A percentile compares a stretch with the other conserved stretches of the same genome.
phyloP scores from a whole-genome alignment of 169 alveolate genomes.

The Plasmodium relictum region DNA sequence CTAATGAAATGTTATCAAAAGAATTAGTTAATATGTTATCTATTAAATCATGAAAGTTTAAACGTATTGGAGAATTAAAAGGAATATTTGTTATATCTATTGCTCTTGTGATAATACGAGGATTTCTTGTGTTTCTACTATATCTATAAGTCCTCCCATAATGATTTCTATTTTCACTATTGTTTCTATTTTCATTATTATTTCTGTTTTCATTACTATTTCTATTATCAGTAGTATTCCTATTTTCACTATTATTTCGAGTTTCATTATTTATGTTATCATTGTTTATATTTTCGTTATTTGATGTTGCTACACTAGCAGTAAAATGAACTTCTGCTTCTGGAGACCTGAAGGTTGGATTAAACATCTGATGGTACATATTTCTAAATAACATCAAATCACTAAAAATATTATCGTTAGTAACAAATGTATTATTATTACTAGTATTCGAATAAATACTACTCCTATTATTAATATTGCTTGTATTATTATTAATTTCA shows the following conservation, averaged over 20 bases:
- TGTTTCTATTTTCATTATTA: neutral
- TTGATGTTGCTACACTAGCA: slow-evolving; percentile 20
- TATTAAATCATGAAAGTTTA: slow-evolving; percentile 52
- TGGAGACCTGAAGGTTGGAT: slow-evolving; percentile 17
- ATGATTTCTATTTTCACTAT: neutral
- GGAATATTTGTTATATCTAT: slow-evolving; percentile 69
- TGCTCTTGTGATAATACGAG: slow-evolving; percentile 56
- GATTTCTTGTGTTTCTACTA: slow-evolving; percentile 24
- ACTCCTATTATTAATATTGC: neutral
- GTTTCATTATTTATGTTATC: neutral
- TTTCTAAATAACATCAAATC: slow-evolving; percentile 65
- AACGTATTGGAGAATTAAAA: slow-evolving; percentile 34
- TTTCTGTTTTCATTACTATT: neutral
- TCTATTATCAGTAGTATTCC: neutral
- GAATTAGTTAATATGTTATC: slow-evolving; percentile 78
- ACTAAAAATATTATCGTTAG: slow-evolving; percentile 41
- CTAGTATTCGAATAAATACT: slow-evolving; percentile 1
- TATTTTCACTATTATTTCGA: neutral
- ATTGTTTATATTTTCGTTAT: neutral
- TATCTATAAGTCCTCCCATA: neutral
- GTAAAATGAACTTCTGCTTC: slow-evolving; percentile 52
- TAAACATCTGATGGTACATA: slow-evolving; percentile 58
- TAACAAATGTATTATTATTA: too few relatives aligned
- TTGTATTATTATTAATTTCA: neutral
- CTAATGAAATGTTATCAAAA: slow-evolving; percentile 79